These are phyloP conservation scores for Tolypocladium tundrense DNA, from an alignment of 2,329 filamentous ascomycete species.

Conservation along the genomic window DNA sequence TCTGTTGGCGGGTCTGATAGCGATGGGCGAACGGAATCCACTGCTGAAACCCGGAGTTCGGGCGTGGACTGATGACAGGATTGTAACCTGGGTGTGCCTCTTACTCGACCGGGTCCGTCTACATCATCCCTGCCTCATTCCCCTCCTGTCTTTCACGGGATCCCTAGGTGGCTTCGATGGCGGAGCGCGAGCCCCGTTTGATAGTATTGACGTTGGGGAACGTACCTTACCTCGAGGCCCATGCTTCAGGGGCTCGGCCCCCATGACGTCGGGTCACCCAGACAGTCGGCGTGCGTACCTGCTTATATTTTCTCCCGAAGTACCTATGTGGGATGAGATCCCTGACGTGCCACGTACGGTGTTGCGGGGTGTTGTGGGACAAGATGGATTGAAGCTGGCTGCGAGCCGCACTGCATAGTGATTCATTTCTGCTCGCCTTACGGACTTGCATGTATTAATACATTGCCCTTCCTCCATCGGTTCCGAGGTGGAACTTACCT, in stretches of 20 bases:
- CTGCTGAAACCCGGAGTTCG: background rate
- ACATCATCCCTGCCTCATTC: background rate
- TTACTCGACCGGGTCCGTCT: too few species aligned
- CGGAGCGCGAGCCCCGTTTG: background rate
- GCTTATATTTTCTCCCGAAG: background rate
- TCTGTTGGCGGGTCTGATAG: background rate
- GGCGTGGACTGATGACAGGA: background rate
- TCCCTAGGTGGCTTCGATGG: background rate
- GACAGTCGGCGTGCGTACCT: background rate
- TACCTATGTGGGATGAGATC: background rate
- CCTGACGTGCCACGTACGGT: background rate
- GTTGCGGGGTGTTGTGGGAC: background rate
- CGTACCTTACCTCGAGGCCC: background rate
- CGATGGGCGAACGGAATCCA: background rate
- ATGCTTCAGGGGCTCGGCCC: background rate
- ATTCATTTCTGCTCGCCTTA: background rate
- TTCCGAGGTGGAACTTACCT: background rate
- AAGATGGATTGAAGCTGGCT: background rate
- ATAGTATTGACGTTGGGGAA: background rate
- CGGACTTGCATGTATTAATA: background rate
- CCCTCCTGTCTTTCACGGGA: background rate
- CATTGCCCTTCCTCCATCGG: background rate
- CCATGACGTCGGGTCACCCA: background rate
- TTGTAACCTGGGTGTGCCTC: background rate
- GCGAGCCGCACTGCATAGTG: background rate